Conservation (phyloP, 2,329 filamentous ascomycete genomes). For the Macrophomina tecta region DNA sequence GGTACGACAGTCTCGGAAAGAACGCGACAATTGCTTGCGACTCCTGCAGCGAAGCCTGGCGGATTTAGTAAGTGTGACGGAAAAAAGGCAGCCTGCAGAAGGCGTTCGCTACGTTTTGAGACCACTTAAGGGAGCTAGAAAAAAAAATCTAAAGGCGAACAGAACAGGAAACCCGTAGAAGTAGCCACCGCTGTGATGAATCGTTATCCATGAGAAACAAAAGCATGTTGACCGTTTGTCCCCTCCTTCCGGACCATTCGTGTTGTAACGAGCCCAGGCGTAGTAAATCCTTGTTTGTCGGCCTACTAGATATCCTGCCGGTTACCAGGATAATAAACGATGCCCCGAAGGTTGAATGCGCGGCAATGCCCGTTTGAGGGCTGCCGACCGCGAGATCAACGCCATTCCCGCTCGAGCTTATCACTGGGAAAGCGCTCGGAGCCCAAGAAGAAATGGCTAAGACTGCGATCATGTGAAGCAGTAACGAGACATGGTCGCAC, state of each 20-base stretch:
- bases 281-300: not conserved
- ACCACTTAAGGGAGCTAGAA: conserved; percentile 3
- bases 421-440: too few relatives aligned
- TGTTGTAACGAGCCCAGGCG: not conserved
- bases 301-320: not conserved
- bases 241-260: not conserved
- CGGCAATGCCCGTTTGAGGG: too few relatives aligned
- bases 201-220: not conserved
- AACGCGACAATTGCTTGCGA: not conserved
- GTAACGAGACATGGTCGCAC: too few relatives aligned
- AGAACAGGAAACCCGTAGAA: not conserved
- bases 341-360: too few relatives aligned
- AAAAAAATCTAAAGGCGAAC: not conserved
- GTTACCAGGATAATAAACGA: too few relatives aligned
- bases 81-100: not conserved
- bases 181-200: not conserved
- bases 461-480: too few relatives aligned
- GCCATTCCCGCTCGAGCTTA: too few relatives aligned
- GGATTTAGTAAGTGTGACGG: not conserved
- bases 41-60: conserved; percentile 2
- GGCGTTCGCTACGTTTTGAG: not conserved
- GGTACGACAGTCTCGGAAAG: not conserved
- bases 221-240: not conserved
- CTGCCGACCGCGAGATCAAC: too few relatives aligned
- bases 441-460: too few relatives aligned